phyloP scores from a whole-genome alignment of 2,329 filamentous ascomycete genomes.

The Diaporthe destruens region DNA sequence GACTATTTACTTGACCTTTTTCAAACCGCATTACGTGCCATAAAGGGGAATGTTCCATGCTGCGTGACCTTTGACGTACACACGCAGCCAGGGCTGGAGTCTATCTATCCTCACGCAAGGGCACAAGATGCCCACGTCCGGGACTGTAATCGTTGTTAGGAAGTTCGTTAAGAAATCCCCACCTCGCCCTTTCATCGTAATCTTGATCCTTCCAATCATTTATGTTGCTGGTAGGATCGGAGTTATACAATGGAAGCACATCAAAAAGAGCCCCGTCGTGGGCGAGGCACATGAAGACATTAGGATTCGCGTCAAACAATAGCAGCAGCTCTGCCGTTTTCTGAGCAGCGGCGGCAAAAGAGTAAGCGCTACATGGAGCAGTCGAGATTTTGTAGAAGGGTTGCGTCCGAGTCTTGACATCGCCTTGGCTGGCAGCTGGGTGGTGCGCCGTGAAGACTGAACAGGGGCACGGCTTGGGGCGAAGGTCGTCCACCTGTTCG shows the following conservation, averaged over 20 bases:
- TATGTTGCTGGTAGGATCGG: neutral
- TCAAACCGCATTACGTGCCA: neutral
- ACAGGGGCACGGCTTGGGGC: neutral
- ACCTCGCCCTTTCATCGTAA: neutral
- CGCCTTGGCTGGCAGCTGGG: conserved; percentile 8
- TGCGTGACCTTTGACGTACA: neutral
- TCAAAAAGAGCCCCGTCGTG: conserved; percentile 14
- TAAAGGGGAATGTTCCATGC: neutral
- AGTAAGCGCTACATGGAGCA: neutral
- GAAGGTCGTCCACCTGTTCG: neutral
- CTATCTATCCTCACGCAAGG: neutral
- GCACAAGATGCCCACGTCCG: neutral
- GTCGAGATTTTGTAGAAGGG: conserved; percentile 1
- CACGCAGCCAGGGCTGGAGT: neutral
- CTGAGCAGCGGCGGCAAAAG: conserved; percentile 10
- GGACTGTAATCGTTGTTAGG: neutral
- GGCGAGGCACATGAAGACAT: neutral
- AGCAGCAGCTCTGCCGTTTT: conserved; percentile 1
- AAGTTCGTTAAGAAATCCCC: conserved; percentile 1
- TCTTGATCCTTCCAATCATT: neutral
- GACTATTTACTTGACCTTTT: neutral
- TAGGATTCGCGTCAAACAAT: neutral
- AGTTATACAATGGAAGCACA: neutral
- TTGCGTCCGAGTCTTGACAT: neutral
- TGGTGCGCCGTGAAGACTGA: neutral